Evolutionary conservation across 257 asterid species (phyloP).

Genomic region (Solanum lycopersicoides): DNA sequence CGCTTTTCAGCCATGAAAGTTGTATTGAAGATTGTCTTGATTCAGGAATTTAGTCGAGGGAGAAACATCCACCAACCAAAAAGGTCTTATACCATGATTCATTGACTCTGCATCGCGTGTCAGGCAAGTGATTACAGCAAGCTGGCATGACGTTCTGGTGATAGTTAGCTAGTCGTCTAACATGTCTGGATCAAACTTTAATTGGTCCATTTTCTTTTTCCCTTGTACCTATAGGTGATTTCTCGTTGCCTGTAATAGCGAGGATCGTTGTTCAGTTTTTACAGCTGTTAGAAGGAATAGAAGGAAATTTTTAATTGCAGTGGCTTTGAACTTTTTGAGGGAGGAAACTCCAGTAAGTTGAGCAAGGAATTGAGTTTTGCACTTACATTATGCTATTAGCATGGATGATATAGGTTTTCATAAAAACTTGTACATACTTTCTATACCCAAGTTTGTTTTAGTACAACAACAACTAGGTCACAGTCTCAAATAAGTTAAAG

Average conservation of each 20-base stretch:
- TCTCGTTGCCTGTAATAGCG: neutral
- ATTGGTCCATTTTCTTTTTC: neutral
- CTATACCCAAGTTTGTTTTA: neutral
- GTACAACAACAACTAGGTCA: neutral
- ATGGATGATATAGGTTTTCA: neutral
- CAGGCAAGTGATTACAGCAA: neutral
- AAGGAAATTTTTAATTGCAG: neutral
- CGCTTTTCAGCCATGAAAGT: neutral
- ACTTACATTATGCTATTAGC: neutral
- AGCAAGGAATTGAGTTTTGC: neutral
- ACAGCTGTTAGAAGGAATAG: neutral
- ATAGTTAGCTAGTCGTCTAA: neutral
- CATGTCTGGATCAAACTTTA: neutral
- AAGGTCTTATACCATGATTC: neutral
- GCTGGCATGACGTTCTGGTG: neutral
- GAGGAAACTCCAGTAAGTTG: neutral
- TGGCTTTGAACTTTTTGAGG: neutral
- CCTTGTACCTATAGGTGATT: neutral
- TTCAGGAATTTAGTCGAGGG: neutral
- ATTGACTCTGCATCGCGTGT: neutral
- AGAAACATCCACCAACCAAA: neutral
- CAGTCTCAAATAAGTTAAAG: neutral
- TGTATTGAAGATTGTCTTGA: neutral
- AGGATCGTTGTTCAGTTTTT: neutral
- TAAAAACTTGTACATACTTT: neutral